Evolutionary conservation across 495 filamentous ascomycete genomes (phyloP).

Genomic region (Endocarpon pusillum): DNA sequence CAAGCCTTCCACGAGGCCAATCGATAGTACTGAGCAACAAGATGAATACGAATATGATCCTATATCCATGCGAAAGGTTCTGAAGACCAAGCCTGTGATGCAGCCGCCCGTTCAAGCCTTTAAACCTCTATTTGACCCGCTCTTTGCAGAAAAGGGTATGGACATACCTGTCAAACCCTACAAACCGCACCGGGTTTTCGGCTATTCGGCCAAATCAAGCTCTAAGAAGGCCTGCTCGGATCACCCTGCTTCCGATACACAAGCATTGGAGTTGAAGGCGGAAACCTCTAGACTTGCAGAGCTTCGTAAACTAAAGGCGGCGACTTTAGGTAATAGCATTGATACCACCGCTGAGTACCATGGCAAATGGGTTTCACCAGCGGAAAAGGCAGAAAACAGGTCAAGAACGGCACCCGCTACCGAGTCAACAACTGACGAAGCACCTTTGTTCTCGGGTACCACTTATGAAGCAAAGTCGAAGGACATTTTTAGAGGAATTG

Average conservation of each 20-base stretch:
- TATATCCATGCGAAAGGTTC: constrained; percentile 43
- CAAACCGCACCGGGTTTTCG: no score
- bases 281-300: no score
- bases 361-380: no score
- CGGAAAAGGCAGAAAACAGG: constrained; percentile 17
- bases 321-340: no score
- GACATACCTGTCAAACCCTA: constrained; percentile 19
- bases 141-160: constrained; percentile 4
- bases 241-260: no score
- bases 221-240: no score
- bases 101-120: not conserved
- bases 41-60: constrained; percentile 36
- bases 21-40: constrained; percentile 1
- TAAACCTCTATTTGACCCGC: constrained; percentile 2
- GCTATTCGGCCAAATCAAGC: no score
- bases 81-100: constrained; percentile 7
- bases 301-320: no score
- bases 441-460: constrained; percentile 17
- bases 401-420: constrained; percentile 8
- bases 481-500: not conserved
- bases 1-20: no score
- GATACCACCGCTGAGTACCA: no score
- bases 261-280: no score
- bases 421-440: constrained; percentile 16
- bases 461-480: constrained; percentile 5